Evolutionary conservation across 257 asterid species (phyloP).

Genomic region (Echites panduratus): DNA sequence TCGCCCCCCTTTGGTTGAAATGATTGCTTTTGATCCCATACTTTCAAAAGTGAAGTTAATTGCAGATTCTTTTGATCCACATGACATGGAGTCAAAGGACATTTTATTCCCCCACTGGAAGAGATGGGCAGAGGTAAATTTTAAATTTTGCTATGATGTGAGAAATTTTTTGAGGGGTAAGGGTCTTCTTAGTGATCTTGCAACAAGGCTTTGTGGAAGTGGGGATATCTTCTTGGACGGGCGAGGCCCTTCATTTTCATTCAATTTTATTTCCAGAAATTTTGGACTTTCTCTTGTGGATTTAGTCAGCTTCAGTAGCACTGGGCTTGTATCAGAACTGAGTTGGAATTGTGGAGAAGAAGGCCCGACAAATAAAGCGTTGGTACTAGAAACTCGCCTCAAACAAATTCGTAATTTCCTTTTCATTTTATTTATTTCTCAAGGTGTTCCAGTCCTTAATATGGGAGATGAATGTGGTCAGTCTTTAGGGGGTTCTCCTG

Average conservation of each 20-base stretch:
- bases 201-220: slow-evolving; percentile 90
- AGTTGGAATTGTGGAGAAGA: slow-evolving; percentile 97
- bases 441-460: slow-evolving; percentile 89
- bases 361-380: slow-evolving; percentile 57
- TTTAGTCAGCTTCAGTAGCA: slow-evolving; percentile 71
- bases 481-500: slow-evolving; percentile 56
- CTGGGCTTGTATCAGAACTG: slow-evolving; percentile 39
- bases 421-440: slow-evolving; percentile 63
- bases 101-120: slow-evolving; percentile 82
- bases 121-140: slow-evolving; percentile 91
- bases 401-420: slow-evolving; percentile 78
- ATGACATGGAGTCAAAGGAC: slow-evolving; percentile 32
- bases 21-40: slow-evolving; percentile 79
- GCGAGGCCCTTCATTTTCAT: slow-evolving; percentile 80
- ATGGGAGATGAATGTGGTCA: slow-evolving; percentile 98
- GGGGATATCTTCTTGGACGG: slow-evolving; percentile 75
- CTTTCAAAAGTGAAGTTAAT: slow-evolving; percentile 71
- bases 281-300: slow-evolving; percentile 77
- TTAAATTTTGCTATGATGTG: slow-evolving; percentile 50
- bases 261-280: slow-evolving; percentile 67
- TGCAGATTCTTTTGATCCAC: slow-evolving; percentile 78
- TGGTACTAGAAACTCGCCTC: slow-evolving; percentile 61
- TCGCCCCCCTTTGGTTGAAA: slow-evolving; percentile 88
- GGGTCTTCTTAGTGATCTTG: slow-evolving; percentile 63
- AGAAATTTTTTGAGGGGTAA: slow-evolving; percentile 76